Evolutionary conservation across 106 monocot species (phyloP).

Genomic region (Apostasia shenzhenica): DNA sequence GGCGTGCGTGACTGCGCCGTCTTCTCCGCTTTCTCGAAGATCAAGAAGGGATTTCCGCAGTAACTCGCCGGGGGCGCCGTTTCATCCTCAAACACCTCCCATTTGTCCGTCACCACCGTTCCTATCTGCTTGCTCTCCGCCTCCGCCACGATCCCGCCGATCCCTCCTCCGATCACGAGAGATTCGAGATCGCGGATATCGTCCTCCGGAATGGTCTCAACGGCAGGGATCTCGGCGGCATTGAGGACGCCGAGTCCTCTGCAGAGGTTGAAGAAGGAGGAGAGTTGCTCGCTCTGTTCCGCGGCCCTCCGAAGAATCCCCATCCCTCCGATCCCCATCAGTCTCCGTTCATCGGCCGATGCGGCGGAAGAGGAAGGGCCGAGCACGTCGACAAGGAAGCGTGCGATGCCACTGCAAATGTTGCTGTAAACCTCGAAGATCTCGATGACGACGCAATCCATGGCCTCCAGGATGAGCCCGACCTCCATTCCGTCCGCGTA

Average conservation of each 20-base stretch:
- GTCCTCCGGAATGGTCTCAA: constrained; percentile 60
- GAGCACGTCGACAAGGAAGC: constrained; percentile 32
- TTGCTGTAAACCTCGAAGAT: constrained; percentile 70
- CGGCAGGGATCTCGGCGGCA: constrained; percentile 37
- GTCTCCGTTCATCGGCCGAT: not conserved
- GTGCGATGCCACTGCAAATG: constrained; percentile 54
- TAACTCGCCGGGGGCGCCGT: not conserved
- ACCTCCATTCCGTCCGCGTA: constrained; percentile 52
- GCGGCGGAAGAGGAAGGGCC: not conserved
- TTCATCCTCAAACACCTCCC: constrained; percentile 66
- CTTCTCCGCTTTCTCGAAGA: not conserved
- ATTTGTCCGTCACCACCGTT: constrained; percentile 46
- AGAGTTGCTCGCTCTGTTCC: constrained; percentile 45
- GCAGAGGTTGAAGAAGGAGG: constrained; percentile 54
- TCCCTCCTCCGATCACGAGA: constrained; percentile 14
- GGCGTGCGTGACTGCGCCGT: not conserved
- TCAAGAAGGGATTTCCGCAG: constrained; percentile 11
- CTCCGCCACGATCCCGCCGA: not conserved
- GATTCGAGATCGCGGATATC: constrained; percentile 60
- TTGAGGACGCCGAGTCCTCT: constrained; percentile 53
- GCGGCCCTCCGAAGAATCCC: constrained; percentile 43
- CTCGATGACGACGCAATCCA: constrained; percentile 73
- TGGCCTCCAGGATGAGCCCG: constrained; percentile 62
- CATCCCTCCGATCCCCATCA: constrained; percentile 28
- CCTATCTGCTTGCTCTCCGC: constrained; percentile 2